Evolutionary conservation across 2,329 filamentous ascomycete species (phyloP).

Genomic region (Aschersonia sp.): DNA sequence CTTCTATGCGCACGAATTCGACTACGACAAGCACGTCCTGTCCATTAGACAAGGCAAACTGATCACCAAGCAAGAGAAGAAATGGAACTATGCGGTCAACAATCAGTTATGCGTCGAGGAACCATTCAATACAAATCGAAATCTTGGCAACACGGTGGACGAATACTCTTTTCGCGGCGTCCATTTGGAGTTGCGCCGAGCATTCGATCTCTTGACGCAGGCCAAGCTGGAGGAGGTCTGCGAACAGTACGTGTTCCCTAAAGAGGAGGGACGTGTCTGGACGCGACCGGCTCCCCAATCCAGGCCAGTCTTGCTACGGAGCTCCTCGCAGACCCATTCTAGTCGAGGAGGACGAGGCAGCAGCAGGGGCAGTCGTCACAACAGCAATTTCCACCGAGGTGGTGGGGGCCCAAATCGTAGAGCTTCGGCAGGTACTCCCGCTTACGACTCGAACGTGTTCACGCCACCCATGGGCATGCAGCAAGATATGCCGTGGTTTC

Average conservation of each 20-base stretch:
- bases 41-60: conserved; percentile 73
- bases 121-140: conserved; percentile 80
- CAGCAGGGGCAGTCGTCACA: conserved; percentile 33
- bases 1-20: conserved; percentile 84
- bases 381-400: conserved; percentile 14
- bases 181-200: conserved; percentile 76
- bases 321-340: conserved; percentile 43
- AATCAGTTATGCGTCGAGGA: conserved; percentile 91
- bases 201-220: conserved; percentile 68
- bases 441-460: conserved; percentile 35
- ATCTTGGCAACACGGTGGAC: conserved; percentile 91
- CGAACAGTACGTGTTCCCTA: conserved; percentile 76
- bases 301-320: conserved; percentile 42
- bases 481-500: conserved; percentile 36
- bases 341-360: conserved; percentile 33
- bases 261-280: conserved; percentile 56
- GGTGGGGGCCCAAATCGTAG: conserved; percentile 30
- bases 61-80: conserved; percentile 71
- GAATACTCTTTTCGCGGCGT: conserved; percentile 87
- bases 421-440: conserved; percentile 34
- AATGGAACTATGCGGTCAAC: conserved; percentile 67
- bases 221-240: conserved; percentile 73
- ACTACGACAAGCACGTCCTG: conserved; percentile 72
- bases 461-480: conserved; percentile 27
- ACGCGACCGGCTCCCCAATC: conserved; percentile 40